A percentile compares a stretch with the other conserved stretches of the same genome.
Conservation (phyloP, 75 land plant genomes). For the Azolla pinnata region DNA sequence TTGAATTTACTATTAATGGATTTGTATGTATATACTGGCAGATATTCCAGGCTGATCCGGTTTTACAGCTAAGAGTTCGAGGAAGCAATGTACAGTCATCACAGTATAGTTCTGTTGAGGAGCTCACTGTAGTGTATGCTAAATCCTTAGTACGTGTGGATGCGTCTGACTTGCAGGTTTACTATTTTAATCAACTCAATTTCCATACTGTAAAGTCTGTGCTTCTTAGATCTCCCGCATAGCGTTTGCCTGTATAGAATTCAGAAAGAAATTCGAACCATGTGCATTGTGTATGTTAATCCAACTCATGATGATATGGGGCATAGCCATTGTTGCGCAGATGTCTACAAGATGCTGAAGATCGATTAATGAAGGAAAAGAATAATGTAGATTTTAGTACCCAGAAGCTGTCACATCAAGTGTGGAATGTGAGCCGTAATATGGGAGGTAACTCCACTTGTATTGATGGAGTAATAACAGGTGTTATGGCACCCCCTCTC, state of each 20-base stretch:
- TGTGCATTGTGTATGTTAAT: neutral
- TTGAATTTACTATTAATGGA: no score
- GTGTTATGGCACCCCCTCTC: constrained; percentile 81
- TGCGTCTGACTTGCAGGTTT: constrained; percentile 20
- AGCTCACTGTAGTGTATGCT: constrained; percentile 20
- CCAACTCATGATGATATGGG: constrained; percentile 4
- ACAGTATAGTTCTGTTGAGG: constrained; percentile 9
- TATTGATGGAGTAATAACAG: constrained; percentile 76
- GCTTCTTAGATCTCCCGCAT: no score
- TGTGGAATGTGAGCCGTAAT: constrained; percentile 86
- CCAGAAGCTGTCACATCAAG: constrained; percentile 49
- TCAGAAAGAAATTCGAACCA: neutral
- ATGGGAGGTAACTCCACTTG: constrained; percentile 33
- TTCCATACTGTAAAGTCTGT: no score
- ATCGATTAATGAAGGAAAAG: constrained; percentile 16
- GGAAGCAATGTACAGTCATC: constrained; percentile 8
- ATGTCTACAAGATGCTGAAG: constrained; percentile 43
- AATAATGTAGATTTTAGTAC: constrained; percentile 16
- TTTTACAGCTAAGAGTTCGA: constrained; percentile 22
- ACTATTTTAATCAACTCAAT: no score
- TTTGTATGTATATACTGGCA: no score
- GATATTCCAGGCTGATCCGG: constrained; percentile 18
- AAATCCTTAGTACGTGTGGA: constrained; percentile 27
- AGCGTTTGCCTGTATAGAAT: neutral
- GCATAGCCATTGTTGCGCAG: constrained; percentile 48